A percentile compares a stretch with the other conserved stretches of the same genome.
These are phyloP conservation scores for Umbellularia californica DNA, from an alignment of 164 flowering plant species.

Conservation along the genomic window DNA sequence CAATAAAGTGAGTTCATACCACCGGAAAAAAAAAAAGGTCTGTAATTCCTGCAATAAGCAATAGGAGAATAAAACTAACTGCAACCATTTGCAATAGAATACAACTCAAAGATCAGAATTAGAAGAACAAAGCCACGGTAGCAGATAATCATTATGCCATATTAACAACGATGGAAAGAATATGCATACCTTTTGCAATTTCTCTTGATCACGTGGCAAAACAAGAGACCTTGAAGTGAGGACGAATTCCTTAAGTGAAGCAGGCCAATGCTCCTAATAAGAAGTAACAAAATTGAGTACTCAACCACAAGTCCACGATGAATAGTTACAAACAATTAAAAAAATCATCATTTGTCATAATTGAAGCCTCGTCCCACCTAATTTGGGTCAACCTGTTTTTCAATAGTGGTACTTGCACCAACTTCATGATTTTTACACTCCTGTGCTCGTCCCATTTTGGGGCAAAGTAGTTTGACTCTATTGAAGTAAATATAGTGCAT, in stretches of 20 bases:
- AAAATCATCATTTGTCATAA: too few species aligned
- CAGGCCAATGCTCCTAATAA: conserved; percentile 71
- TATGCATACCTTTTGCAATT: conserved; percentile 45
- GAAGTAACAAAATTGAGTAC: not conserved
- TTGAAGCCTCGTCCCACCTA: not conserved
- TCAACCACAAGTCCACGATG: not conserved
- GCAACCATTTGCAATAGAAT: too few species aligned
- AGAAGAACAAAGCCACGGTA: not conserved
- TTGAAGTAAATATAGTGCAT: too few species aligned
- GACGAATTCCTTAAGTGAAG: conserved; percentile 69
- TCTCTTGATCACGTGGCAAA: conserved; percentile 52
- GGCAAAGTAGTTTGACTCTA: too few species aligned
- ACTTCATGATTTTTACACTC: not conserved
- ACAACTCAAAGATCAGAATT: too few species aligned
- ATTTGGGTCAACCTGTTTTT: not conserved
- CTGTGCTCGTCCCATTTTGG: too few species aligned
- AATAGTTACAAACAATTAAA: not conserved
- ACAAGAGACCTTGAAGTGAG: conserved; percentile 46
- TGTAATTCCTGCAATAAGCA: too few species aligned
- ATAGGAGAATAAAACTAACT: too few species aligned
- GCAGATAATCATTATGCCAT: not conserved
- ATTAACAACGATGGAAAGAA: not conserved
- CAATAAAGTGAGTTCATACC: too few species aligned
- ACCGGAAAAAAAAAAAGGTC: too few species aligned
- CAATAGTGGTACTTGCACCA: not conserved